Evolutionary conservation across 1,284 basidiomycete genomes (phyloP), one percentile per base, ranked within the genome.

Genomic region (Hemileia vastatrix): DNA sequence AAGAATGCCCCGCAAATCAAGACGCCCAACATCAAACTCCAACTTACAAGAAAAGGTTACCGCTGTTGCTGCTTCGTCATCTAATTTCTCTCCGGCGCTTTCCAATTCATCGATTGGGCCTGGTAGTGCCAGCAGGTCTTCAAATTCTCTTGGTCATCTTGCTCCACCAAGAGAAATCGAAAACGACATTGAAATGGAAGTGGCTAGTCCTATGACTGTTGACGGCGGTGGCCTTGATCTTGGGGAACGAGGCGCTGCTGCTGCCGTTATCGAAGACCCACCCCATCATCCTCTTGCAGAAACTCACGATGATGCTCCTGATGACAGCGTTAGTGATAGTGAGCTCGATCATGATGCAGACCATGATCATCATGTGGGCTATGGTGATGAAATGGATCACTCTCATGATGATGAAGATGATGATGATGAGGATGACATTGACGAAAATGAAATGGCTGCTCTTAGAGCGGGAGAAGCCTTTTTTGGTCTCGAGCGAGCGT

Each of bases 361-460:
- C 13, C 32, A 27, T 18, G 54, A 27, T 23, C 44, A 18, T n/a
- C 60, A 63, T 44, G 60, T 56, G 31, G 60, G 56, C n/a, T 55
- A 54, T 56, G 60, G 54, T 24, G 60, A 63, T 44, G 60, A 63
- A 2, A 19, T 63, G 21, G 60, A 63, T 55, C 60, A 47, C 27
- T n/a, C 19, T 49, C 3, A 49, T 19, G 60, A 63, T 49, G 52
- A 54, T 49, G 52, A 61, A 44, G 59, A 61, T 27, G 59, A 61
- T 27, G 60, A 63, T 32, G 61, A 63, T 21, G 61, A 63, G 24
- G 61, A 63, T 13, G 61, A 56, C n/a, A 63, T 63, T 53, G 61
- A 63, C 23, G 61, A 63, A 31, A 57, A 33, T n/a, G 61, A 63
- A 31, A 56, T 63, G 54, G 61, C 61, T 4, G 54, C 61, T 13